These are phyloP conservation scores for Phaeophleospora eucalypticola DNA, from an alignment of 2,329 filamentous ascomycete genomes.

Conservation along the genomic window DNA sequence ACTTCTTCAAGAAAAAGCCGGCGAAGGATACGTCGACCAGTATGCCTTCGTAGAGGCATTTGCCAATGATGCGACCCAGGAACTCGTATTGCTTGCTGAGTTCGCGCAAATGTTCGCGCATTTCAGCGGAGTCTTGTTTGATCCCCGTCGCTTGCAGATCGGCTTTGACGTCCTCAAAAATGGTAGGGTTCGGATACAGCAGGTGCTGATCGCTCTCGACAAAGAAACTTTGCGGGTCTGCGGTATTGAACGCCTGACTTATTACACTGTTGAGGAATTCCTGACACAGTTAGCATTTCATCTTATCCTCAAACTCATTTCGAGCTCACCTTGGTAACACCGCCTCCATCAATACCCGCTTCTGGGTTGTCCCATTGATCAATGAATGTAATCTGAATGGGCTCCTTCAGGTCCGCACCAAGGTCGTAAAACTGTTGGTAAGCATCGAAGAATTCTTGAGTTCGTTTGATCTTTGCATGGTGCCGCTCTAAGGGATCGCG, in stretches of 20 bases:
- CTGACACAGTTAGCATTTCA: constrained; percentile 1
- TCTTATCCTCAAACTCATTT: too few relatives aligned
- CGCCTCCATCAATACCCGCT: constrained; percentile 93
- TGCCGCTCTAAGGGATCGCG: constrained; percentile 53
- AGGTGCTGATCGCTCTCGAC: constrained; percentile 79
- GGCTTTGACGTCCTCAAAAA: constrained; percentile 24
- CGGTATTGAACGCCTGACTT: constrained; percentile 71
- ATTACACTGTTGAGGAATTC: constrained; percentile 91
- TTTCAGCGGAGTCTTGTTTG: constrained; percentile 9
- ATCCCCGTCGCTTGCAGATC: constrained; percentile 9
- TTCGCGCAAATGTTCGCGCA: constrained; percentile 12
- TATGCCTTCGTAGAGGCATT: constrained; percentile 96
- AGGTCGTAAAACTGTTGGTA: constrained; percentile 77
- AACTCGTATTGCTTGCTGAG: constrained; percentile 81
- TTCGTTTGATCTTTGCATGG: constrained; percentile 73
- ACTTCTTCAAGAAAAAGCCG: constrained; percentile 93
- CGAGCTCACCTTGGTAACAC: constrained; percentile 79
- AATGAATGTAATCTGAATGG: constrained; percentile 93
- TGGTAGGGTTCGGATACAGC: constrained; percentile 80
- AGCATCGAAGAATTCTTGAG: constrained; percentile 79
- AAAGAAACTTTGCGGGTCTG: constrained; percentile 56
- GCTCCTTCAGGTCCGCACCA: constrained; percentile 81
- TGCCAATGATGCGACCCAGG: constrained; percentile 85
- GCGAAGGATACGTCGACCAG: constrained; percentile 90
- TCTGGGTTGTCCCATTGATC: constrained; percentile 83